A percentile compares a stretch with the other conserved stretches of the same genome.
Evolutionary conservation across 2,329 filamentous ascomycete species (phyloP).

Genomic region (Aspergillus novofumigatus): DNA sequence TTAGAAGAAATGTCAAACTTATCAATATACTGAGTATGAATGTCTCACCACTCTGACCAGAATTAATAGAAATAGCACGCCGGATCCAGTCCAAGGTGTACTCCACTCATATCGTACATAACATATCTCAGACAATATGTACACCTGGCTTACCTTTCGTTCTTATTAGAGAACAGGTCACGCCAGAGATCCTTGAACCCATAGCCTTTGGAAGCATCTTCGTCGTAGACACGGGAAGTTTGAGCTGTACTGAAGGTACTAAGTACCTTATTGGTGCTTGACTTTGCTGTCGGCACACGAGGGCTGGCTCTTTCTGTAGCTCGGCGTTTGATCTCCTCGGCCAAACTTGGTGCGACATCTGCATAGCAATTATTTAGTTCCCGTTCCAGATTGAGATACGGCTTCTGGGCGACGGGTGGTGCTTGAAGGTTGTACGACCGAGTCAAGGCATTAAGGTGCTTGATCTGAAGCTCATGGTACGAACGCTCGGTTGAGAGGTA

Average conservation of each 20-base stretch:
- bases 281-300: conserved; percentile 25
- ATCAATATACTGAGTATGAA: neutral
- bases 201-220: conserved; percentile 66
- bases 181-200: conserved; percentile 87
- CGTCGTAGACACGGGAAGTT: conserved; percentile 65
- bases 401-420: conserved; percentile 85
- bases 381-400: conserved; percentile 78
- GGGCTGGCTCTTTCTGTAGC: conserved; percentile 48
- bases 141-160: conserved; percentile 6
- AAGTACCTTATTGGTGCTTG: conserved; percentile 51
- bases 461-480: conserved; percentile 73
- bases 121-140: neutral
- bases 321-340: conserved; percentile 67
- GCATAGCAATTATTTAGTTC: conserved; percentile 79
- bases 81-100: neutral
- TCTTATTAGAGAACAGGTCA: conserved; percentile 60
- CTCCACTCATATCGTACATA: conserved; percentile 6
- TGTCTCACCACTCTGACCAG: neutral
- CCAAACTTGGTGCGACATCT: conserved; percentile 74
- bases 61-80: neutral
- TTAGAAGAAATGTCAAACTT: neutral
- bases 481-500: conserved; percentile 71
- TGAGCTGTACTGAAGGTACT: conserved; percentile 52
- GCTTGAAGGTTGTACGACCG: conserved; percentile 94
- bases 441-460: conserved; percentile 72